Percentiles rank a stretch among this genome's conserved stretches.
Evolutionary conservation across 805 yeast species (phyloP).

Genomic region (Candida krabiensis): DNA sequence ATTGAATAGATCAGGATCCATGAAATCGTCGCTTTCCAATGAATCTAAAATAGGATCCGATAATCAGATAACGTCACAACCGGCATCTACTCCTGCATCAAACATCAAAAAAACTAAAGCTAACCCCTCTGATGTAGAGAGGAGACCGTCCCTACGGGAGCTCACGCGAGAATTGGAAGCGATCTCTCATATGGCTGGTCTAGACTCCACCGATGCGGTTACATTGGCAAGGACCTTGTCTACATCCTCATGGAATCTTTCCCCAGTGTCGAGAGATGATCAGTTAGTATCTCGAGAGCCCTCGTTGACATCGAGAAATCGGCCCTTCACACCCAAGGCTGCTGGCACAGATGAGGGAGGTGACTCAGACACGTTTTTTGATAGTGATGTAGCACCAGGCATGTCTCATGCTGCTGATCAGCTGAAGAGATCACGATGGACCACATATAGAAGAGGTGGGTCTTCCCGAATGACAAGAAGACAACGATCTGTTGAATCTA

Average conservation of each 20-base stretch:
- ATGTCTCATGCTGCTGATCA: constrained; percentile 20
- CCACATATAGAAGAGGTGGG: constrained; percentile 46
- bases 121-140: constrained; percentile 2
- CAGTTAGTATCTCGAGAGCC: constrained; percentile 26
- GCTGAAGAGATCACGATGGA: constrained; percentile 48
- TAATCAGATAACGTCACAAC: constrained; percentile 15
- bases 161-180: constrained; percentile 74
- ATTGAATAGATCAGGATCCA: constrained; percentile 28
- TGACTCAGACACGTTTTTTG: constrained; percentile 1
- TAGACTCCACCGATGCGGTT: constrained; percentile 77
- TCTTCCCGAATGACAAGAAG: constrained; percentile 9
- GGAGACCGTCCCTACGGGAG: constrained; percentile 65
- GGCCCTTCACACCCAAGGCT: constrained; percentile 22
- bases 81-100: constrained; percentile 8
- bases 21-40: constrained; percentile 26
- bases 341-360: constrained; percentile 22
- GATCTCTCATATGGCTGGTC: constrained; percentile 73
- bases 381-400: constrained; percentile 10
- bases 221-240: constrained; percentile 80
- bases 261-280: constrained; percentile 48
- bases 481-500: constrained; percentile 2
- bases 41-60: constrained; percentile 12
- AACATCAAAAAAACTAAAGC: background rate
- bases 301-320: background rate
- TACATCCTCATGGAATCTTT: constrained; percentile 62